phyloP scores from a whole-genome alignment of 192 early-diverging fungal genomes.

The Rhizoclosmatium sp. region DNA sequence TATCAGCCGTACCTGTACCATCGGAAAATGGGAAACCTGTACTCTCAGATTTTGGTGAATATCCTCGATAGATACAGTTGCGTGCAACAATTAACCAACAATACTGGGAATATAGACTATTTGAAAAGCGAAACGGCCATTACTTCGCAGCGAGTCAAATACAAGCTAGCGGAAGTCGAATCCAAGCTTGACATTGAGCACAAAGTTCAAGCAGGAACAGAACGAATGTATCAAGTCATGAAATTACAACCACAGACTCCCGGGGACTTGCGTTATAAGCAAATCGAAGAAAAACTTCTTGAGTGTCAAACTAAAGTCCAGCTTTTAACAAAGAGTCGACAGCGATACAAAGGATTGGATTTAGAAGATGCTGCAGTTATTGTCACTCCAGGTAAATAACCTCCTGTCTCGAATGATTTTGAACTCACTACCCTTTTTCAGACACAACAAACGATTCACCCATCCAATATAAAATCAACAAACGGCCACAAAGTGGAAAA shows the following conservation, averaged over 20 bases:
- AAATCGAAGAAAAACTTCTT: constrained; percentile 53
- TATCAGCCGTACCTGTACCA: too few relatives aligned
- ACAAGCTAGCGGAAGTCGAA: constrained; percentile 85
- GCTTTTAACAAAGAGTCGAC: constrained; percentile 58
- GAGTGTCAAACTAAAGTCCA: constrained; percentile 58
- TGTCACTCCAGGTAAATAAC: not conserved
- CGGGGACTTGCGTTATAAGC: not conserved
- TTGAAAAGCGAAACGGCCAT: constrained; percentile 53
- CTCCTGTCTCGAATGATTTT: not conserved
- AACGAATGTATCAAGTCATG: constrained; percentile 64
- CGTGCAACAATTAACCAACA: not conserved
- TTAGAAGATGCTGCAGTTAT: constrained; percentile 66
- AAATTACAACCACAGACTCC: constrained; percentile 38
- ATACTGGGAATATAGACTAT: constrained; percentile 48
- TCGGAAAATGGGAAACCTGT: not conserved
- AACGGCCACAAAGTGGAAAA: constrained; percentile 45
- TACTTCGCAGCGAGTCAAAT: constrained; percentile 61
- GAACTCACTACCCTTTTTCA: not conserved
- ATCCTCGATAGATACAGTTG: too few relatives aligned
- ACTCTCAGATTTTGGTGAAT: constrained; percentile 43
- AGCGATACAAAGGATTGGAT: constrained; percentile 88
- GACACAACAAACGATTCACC: not conserved
- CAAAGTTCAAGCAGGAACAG: constrained; percentile 87
- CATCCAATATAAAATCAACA: constrained; percentile 29
- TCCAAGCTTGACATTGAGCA: constrained; percentile 94